Conservation (phyloP, 768 basidiomycete genomes). For the Kondoa malvinella region DNA sequence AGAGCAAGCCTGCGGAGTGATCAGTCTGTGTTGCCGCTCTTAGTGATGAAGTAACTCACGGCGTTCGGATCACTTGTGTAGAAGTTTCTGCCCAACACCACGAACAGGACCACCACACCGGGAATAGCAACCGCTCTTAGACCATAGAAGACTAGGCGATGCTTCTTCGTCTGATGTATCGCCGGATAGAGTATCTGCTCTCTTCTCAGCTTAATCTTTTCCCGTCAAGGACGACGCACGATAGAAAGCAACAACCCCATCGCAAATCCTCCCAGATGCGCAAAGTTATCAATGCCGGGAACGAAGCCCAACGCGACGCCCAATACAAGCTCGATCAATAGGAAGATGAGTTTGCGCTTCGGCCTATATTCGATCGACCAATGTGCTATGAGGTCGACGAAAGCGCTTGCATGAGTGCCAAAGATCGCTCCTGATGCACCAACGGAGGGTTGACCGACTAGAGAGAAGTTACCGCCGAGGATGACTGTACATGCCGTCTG, state of each 20-base stretch:
- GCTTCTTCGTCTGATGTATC: constrained; percentile 54
- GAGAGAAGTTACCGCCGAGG: constrained; percentile 78
- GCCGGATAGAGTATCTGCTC: constrained; percentile 77
- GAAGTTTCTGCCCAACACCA: constrained; percentile 71
- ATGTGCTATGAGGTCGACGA: constrained; percentile 61
- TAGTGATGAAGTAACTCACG: constrained; percentile 5
- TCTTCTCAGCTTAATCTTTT: constrained; percentile 15
- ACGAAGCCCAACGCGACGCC: constrained; percentile 44
- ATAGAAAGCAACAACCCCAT: background rate
- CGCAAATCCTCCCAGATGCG: background rate
- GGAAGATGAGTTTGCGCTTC: constrained; percentile 59
- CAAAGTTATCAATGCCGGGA: background rate
- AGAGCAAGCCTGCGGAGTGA: constrained; percentile 45
- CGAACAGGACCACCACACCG: constrained; percentile 58
- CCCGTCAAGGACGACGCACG: background rate
- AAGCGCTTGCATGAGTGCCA: constrained; percentile 22
- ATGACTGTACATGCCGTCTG: constrained; percentile 33
- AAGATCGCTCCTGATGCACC: constrained; percentile 69
- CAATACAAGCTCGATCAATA: constrained; percentile 74
- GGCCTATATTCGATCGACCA: constrained; percentile 80
- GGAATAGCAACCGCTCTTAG: constrained; percentile 59
- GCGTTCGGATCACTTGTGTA: constrained; percentile 56
- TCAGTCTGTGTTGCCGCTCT: background rate
- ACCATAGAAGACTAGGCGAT: constrained; percentile 52
- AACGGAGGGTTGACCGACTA: constrained; percentile 71